Evolutionary conservation across 768 basidiomycete genomes (phyloP).

Genomic region (Tricholomella constricta): DNA sequence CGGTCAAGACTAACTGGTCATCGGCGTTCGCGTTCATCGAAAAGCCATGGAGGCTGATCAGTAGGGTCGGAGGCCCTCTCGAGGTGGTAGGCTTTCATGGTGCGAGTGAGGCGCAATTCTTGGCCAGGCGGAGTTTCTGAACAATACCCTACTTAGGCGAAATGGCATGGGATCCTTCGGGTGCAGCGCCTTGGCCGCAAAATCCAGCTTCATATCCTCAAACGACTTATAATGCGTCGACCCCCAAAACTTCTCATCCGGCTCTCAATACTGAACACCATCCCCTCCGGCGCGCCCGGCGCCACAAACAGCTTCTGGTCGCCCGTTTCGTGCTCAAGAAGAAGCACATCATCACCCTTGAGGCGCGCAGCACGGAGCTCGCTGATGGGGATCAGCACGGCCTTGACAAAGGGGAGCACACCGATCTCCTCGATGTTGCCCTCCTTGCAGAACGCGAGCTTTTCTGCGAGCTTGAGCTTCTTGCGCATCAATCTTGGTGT

Average conservation of each 20-base stretch:
- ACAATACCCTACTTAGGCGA: background rate
- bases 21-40: slow-evolving; percentile 56
- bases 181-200: slow-evolving; percentile 75
- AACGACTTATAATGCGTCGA: slow-evolving; percentile 71
- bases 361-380: slow-evolving; percentile 66
- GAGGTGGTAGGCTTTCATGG: slow-evolving; percentile 70
- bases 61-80: slow-evolving; percentile 55
- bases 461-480: slow-evolving; percentile 92
- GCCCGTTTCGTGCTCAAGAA: slow-evolving; percentile 48
- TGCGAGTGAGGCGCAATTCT: slow-evolving; percentile 62
- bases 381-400: slow-evolving; percentile 88
- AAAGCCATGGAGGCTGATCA: slow-evolving; percentile 70
- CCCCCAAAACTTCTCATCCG: slow-evolving; percentile 82
- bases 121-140: slow-evolving; percentile 53
- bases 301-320: slow-evolving; percentile 64
- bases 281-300: slow-evolving; percentile 74
- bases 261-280: slow-evolving; percentile 79
- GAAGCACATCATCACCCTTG: slow-evolving; percentile 50
- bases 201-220: slow-evolving; percentile 70
- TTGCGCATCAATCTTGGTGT: slow-evolving; percentile 97
- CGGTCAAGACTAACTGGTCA: slow-evolving; percentile 9
- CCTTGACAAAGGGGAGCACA: slow-evolving; percentile 78
- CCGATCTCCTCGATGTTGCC: slow-evolving; percentile 90
- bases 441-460: slow-evolving; percentile 93
- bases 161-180: slow-evolving; percentile 63